These are phyloP conservation scores for Lanzia echinophila DNA, from an alignment of 2,329 filamentous ascomycete species.

Conservation along the genomic window DNA sequence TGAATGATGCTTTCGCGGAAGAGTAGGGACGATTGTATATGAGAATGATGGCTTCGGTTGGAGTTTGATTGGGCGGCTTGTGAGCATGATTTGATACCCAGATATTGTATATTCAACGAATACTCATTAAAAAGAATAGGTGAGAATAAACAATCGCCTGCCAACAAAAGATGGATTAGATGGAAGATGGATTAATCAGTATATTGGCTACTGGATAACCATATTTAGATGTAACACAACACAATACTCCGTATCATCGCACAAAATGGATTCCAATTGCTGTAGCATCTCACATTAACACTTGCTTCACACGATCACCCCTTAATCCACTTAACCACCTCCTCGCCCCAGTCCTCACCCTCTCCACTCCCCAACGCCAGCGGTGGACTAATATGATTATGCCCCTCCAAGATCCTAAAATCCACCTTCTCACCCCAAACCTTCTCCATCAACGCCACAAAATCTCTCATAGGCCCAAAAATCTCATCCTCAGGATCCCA, in stretches of 20 bases:
- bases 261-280: no score
- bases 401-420: constrained; percentile 18
- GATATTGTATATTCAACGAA: no score
- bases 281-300: no score
- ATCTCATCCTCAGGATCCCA: constrained; percentile 29
- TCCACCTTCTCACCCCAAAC: constrained; percentile 21
- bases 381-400: constrained; percentile 30
- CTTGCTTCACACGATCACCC: background rate
- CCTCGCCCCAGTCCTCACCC: constrained; percentile 27
- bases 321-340: constrained; percentile 25
- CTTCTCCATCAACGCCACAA: constrained; percentile 22
- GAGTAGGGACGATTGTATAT: background rate
- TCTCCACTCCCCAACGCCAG: constrained; percentile 22
- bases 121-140: no score
- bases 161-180: no score
- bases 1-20: constrained; percentile 56
- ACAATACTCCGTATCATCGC: no score
- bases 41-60: background rate
- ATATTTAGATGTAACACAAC: no score
- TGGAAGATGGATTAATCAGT: no score
- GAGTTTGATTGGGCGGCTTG: background rate
- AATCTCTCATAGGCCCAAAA: constrained; percentile 20
- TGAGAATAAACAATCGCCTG: no score
- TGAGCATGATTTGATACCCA: no score
- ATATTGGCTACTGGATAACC: no score